Conservation (phyloP, 31 red algal genomes). For the Asparagopsis taxiformis region DNA sequence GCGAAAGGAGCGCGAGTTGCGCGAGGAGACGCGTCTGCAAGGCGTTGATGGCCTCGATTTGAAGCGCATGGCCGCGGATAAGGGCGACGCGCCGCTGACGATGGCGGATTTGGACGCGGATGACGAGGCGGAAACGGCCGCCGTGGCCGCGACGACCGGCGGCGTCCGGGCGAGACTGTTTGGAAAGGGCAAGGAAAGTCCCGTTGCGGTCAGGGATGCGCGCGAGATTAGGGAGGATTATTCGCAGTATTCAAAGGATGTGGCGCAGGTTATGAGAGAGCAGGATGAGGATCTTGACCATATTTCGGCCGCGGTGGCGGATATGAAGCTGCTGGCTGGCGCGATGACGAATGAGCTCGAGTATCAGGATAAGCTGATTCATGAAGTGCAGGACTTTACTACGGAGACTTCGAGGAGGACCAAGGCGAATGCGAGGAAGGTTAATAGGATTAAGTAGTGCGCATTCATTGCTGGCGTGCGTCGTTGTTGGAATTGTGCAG, state of each 20-base stretch:
- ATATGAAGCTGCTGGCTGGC: slow-evolving; percentile 61
- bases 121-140: too few relatives aligned
- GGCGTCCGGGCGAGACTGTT: slow-evolving; percentile 21
- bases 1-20: slow-evolving; percentile 61
- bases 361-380: slow-evolving; percentile 71
- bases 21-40: slow-evolving; percentile 44
- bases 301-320: slow-evolving; percentile 63
- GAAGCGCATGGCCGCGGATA: slow-evolving; percentile 17
- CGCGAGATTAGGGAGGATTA: slow-evolving; percentile 61
- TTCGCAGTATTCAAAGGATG: slow-evolving; percentile 55
- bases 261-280: slow-evolving; percentile 61
- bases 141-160: too few relatives aligned
- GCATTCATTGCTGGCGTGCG: background rate
- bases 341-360: slow-evolving; percentile 82
- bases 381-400: slow-evolving; percentile 66
- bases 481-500: background rate
- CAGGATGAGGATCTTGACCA: slow-evolving; percentile 85
- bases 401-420: slow-evolving; percentile 63
- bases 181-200: background rate
- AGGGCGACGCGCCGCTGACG: background rate
- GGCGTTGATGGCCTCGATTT: slow-evolving; percentile 58
- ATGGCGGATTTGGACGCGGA: slow-evolving; percentile 17
- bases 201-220: slow-evolving; percentile 14
- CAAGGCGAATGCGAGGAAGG: slow-evolving; percentile 68
- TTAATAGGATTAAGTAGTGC: slow-evolving; percentile 66